A percentile compares a stretch with the other conserved stretches of the same genome.
Evolutionary conservation across 805 yeast genomes (phyloP).

Genomic region (Wickerhamiella qilinensis): DNA sequence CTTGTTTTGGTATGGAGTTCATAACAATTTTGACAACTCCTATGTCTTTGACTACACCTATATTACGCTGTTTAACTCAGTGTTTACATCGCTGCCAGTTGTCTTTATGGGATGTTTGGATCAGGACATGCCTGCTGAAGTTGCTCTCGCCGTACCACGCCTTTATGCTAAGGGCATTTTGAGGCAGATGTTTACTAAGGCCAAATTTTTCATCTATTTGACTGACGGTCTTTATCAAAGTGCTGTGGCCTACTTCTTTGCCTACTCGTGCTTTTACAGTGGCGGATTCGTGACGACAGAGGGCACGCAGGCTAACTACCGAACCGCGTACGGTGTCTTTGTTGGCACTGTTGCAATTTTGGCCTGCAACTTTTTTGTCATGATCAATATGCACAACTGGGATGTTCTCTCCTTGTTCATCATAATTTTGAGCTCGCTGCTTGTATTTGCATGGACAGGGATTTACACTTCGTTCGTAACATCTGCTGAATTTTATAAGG

Average conservation of each 20-base stretch:
- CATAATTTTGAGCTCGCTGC: slow-evolving; percentile 35
- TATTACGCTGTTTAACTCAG: slow-evolving; percentile 66
- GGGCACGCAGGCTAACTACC: slow-evolving; percentile 45
- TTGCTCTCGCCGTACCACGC: slow-evolving; percentile 55
- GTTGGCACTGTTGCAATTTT: slow-evolving; percentile 45
- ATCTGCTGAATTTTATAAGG: slow-evolving; percentile 45
- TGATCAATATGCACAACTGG: slow-evolving; percentile 61
- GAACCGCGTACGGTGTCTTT: slow-evolving; percentile 56
- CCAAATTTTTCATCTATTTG: slow-evolving; percentile 48
- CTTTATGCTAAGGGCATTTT: slow-evolving; percentile 54
- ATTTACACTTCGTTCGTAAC: slow-evolving; percentile 42
- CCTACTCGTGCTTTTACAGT: slow-evolving; percentile 38
- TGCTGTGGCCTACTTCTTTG: slow-evolving; percentile 50
- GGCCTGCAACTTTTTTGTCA: slow-evolving; percentile 48
- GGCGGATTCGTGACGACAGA: slow-evolving; percentile 28
- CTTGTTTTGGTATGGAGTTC: slow-evolving; percentile 66
- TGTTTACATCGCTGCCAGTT: slow-evolving; percentile 69
- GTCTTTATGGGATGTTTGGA: slow-evolving; percentile 58
- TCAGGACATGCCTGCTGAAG: slow-evolving; percentile 58
- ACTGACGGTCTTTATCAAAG: slow-evolving; percentile 64
- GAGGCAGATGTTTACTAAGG: slow-evolving; percentile 45
- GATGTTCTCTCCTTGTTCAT: slow-evolving; percentile 50
- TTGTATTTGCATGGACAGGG: slow-evolving; percentile 67
- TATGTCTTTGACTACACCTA: slow-evolving; percentile 65
- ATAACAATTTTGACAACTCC: slow-evolving; percentile 54